Base-by-base conservation (phyloP, 176 grass and related monocot species). In the Saccharum spontaneum region DNA sequence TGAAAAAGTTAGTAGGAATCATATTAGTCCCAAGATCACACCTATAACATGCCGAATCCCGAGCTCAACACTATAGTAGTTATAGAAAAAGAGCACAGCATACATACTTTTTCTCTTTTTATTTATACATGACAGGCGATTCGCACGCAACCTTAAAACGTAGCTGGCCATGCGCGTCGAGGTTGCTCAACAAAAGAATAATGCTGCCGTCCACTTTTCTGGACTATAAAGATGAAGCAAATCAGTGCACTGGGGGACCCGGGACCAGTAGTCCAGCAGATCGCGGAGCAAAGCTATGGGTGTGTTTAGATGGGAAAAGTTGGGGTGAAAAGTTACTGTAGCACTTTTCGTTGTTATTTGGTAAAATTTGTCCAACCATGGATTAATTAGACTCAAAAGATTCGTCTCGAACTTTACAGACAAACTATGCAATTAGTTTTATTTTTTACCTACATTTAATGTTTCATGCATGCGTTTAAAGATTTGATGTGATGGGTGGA, bases 141-240 rank as follows among this genome's bases (percentile, higher is more conserved):
- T 44, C 6, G 69, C 22, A 71, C 20, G 17, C 67, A 61, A 8
- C n/a, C n/a, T 1, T 11, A 62, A 26, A 28, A 28, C 4, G 23
- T 67, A 69, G 38, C 24, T 41, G 0, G 55, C 11, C 37, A 30
- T 22, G n/a, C 37, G 36, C 37, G 43, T 64, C 52, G n/a, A 77
- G 36, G 20, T 39, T 23, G 75, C 76, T 39, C 34, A 22, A 28
- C 36, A 43, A 64, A 17, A 23, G 2, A 54, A 57, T 0, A 46
- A 44, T 79, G 60, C 77, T 22, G 77, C 76, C 76, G 57, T 26
- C 57, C 57, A 63, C 76, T 78, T 76, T 76, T 36, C 8, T 18
- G 55, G 37, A 8, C 60, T 31, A 46, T 7, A 78, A 64, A 54
- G 76, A 64, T 17, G 16, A 34, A 15, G 12, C 22, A 17, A 44